Evolutionary conservation across 768 basidiomycete genomes (phyloP).

Genomic region (Pisolithus tinctorius): DNA sequence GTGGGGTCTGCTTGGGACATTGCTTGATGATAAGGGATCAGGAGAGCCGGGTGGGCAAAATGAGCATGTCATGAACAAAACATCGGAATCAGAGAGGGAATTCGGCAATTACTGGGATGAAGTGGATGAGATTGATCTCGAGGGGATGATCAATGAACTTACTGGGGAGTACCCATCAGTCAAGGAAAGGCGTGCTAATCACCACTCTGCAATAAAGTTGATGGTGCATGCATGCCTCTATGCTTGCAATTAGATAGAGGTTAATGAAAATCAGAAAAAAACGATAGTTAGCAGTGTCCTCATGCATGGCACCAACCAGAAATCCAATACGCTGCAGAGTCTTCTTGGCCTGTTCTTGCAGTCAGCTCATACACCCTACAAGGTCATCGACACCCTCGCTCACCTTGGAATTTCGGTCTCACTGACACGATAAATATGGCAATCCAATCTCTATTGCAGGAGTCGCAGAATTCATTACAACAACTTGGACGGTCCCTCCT

Average conservation of each 20-base stretch:
- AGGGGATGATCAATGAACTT: too few species aligned
- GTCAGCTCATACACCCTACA: slow-evolving; percentile 19
- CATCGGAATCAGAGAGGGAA: not conserved
- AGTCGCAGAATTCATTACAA: slow-evolving; percentile 11
- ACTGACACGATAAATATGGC: slow-evolving; percentile 17
- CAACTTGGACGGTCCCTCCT: slow-evolving; percentile 19
- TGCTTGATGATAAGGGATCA: too few species aligned
- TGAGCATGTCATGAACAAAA: not conserved
- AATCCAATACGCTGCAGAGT: not conserved
- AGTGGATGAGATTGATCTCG: too few species aligned
- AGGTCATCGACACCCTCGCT: slow-evolving; percentile 23
- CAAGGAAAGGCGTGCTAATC: too few species aligned
- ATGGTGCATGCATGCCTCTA: too few species aligned
- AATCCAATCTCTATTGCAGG: slow-evolving; percentile 18
- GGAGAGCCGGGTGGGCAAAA: too few species aligned
- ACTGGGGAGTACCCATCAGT: too few species aligned
- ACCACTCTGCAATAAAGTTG: too few species aligned
- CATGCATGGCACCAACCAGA: slow-evolving; percentile 27
- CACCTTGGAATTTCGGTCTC: slow-evolving; percentile 27
- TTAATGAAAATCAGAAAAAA: not conserved
- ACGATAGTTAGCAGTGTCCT: slow-evolving; percentile 10
- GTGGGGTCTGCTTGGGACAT: too few species aligned
- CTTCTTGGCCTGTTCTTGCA: slow-evolving; percentile 5
- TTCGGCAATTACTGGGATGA: slow-evolving; percentile 2
- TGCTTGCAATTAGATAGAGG: too few species aligned